phyloP scores from a whole-genome alignment of 75 land plant species.

The Sequoia sempervirens region DNA sequence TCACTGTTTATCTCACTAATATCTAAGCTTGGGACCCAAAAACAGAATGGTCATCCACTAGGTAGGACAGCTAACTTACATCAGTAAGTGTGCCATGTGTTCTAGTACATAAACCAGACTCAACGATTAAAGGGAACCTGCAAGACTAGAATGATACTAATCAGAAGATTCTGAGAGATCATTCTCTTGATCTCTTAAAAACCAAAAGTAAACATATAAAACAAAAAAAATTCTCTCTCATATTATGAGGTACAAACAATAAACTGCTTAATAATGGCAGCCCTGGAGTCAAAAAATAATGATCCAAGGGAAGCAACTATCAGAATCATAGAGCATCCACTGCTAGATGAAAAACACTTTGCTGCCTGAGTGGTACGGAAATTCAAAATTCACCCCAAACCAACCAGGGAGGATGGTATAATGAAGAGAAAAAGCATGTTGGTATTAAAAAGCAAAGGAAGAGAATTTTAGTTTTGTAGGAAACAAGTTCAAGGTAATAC shows the following conservation, averaged over 20 bases:
- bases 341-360: neutral
- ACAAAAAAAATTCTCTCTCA: neutral
- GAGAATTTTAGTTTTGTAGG: neutral
- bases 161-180: neutral
- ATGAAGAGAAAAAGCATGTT: neutral
- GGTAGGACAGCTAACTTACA: too few species aligned
- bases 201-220: too few species aligned
- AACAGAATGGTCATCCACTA: too few species aligned
- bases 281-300: neutral
- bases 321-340: neutral
- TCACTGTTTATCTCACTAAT: too few species aligned
- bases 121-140: too few species aligned
- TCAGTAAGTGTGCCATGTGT: too few species aligned
- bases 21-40: too few species aligned
- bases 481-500: neutral
- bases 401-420: neutral
- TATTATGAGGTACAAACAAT: neutral
- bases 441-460: neutral
- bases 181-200: neutral
- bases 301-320: neutral
- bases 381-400: neutral
- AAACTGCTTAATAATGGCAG: neutral
- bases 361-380: neutral
- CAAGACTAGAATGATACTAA: too few species aligned
- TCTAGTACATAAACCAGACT: too few species aligned